Percentiles rank a stretch among this genome's conserved stretches.
phyloP scores from a whole-genome alignment of 148 eudicot genomes.

The Rhododendron griersonianum region DNA sequence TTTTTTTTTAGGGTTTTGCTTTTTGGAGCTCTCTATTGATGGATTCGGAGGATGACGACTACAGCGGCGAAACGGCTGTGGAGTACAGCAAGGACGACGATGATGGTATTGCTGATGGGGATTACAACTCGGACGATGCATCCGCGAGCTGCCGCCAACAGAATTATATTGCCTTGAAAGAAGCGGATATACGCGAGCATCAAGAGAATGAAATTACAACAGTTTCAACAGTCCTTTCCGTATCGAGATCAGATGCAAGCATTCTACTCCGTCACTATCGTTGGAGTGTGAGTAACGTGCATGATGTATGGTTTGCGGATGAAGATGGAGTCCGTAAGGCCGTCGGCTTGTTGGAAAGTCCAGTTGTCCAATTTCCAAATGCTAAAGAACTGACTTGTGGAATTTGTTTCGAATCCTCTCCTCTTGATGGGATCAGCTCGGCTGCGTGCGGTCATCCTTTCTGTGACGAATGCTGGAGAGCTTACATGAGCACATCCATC shows the following conservation, averaged over 20 bases:
- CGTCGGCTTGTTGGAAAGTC: conserved; percentile 46
- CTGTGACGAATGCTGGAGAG: conserved; percentile 47
- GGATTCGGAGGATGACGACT: conserved; percentile 57
- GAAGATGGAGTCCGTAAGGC: conserved; percentile 53
- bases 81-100: conserved; percentile 21
- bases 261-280: conserved; percentile 60
- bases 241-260: conserved; percentile 62
- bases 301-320: conserved; percentile 78
- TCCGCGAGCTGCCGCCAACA: conserved; percentile 18
- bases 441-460: conserved; percentile 51
- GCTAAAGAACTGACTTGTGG: conserved; percentile 29
- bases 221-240: conserved; percentile 59
- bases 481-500: conserved; percentile 50
- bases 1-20: background rate
- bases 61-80: conserved; percentile 30
- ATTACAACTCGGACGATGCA: conserved; percentile 24
- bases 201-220: conserved; percentile 58
- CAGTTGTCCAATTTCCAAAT: conserved; percentile 21
- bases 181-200: conserved; percentile 47
- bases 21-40: conserved; percentile 10
- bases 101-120: conserved; percentile 19
- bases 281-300: conserved; percentile 64
- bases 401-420: conserved; percentile 32
- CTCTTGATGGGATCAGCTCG: conserved; percentile 8
- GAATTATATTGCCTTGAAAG: conserved; percentile 46